A percentile compares a stretch with the other conserved stretches of the same genome.
Conservation (phyloP, 2,329 filamentous ascomycete species). For the Botrytis galanthina region DNA sequence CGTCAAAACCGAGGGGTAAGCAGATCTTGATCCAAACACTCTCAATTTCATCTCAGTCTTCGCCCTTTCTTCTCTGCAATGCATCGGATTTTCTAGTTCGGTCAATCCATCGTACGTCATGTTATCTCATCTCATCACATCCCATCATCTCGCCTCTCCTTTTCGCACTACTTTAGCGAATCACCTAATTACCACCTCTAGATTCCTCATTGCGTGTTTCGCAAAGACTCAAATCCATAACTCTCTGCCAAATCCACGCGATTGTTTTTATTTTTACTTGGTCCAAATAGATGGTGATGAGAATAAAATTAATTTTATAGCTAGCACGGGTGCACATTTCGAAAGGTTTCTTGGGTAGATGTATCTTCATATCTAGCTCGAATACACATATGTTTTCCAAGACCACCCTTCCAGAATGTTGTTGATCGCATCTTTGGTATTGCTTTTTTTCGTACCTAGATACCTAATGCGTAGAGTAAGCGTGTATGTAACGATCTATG, state of each 20-base stretch:
- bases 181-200: neutral
- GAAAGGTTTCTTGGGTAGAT: too few species aligned
- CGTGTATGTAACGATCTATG: too few species aligned
- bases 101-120: neutral
- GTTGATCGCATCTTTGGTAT: too few species aligned
- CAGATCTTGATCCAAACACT: neutral
- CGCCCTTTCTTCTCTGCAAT: neutral
- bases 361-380: too few species aligned
- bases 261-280: accelerated
- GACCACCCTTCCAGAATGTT: too few species aligned
- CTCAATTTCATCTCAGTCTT: neutral
- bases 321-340: too few species aligned
- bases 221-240: neutral
- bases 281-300: neutral
- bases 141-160: neutral
- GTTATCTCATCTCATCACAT: neutral
- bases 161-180: neutral
- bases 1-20: neutral
- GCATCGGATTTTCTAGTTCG: neutral
- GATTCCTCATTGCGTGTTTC: neutral
- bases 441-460: too few species aligned
- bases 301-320: neutral
- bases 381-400: too few species aligned
- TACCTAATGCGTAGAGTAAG: too few species aligned
- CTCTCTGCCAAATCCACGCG: neutral